These are phyloP conservation scores for Actinidia polygama DNA, from an alignment of 179 eudicot species.

Conservation along the genomic window DNA sequence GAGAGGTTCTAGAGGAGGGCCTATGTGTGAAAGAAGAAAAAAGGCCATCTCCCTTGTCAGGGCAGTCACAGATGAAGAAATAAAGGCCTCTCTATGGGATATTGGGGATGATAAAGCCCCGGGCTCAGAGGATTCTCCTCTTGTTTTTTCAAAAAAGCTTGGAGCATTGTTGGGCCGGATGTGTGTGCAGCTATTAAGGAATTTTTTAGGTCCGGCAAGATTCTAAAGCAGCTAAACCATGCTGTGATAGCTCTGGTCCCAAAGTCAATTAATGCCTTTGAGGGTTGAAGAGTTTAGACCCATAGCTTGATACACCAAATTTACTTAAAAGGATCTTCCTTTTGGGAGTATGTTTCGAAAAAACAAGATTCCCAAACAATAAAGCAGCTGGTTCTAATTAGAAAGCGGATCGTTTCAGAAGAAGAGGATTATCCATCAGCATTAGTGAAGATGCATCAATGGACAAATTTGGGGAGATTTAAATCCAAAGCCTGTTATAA, in stretches of 20 bases:
- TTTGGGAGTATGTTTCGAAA: too few relatives aligned
- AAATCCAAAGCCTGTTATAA: too few relatives aligned
- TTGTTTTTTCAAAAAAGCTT: not conserved
- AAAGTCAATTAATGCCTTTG: not conserved
- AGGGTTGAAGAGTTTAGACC: not conserved
- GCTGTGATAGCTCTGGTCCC: not conserved
- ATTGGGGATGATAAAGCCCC: constrained; percentile 4
- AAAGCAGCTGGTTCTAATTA: too few relatives aligned
- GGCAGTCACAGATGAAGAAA: not conserved
- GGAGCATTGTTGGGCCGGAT: not conserved
- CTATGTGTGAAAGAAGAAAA: too few relatives aligned
- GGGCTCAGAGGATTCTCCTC: constrained; percentile 12
- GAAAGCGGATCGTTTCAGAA: too few relatives aligned
- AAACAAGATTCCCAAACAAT: too few relatives aligned
- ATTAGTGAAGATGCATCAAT: too few relatives aligned
- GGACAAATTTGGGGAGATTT: too few relatives aligned
- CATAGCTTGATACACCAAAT: not conserved
- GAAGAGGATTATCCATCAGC: too few relatives aligned
- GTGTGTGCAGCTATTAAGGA: not conserved
- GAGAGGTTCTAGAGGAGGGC: too few relatives aligned
- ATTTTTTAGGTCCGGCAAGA: not conserved
- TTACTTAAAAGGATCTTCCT: too few relatives aligned
- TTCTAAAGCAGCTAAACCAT: not conserved
- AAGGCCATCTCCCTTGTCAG: not conserved
- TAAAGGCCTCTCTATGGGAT: not conserved